phyloP scores from a whole-genome alignment of 1,284 basidiomycete species.

The Pholiota adiposa region DNA sequence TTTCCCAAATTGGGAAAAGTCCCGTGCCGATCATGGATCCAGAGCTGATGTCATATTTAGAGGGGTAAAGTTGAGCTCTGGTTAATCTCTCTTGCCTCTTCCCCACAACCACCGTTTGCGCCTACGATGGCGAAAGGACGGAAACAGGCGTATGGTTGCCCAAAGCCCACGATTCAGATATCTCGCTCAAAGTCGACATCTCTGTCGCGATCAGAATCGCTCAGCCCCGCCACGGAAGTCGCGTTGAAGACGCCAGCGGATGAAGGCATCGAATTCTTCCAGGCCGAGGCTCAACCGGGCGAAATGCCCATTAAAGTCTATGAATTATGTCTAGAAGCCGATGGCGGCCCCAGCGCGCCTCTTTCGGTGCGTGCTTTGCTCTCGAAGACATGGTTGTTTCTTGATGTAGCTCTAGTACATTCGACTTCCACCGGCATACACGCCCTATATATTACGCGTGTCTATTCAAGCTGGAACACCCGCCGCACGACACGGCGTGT shows the following conservation, averaged over 20 bases:
- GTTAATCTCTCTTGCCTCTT: neutral
- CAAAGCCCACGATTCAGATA: conserved; percentile 30
- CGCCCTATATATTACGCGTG: conserved; percentile 88
- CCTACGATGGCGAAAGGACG: conserved; percentile 30
- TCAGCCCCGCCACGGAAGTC: conserved; percentile 28
- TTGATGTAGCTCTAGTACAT: conserved; percentile 69
- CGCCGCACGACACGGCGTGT: conserved; percentile 85
- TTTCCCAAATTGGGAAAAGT: neutral
- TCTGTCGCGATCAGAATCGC: conserved; percentile 1
- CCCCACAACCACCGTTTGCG: neutral
- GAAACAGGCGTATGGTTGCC: conserved; percentile 22
- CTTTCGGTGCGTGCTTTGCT: conserved; percentile 65
- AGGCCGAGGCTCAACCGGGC: conserved; percentile 54
- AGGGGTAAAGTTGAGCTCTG: neutral
- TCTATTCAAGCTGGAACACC: conserved; percentile 89
- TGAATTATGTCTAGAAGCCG: conserved; percentile 82
- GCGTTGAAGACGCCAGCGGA: conserved; percentile 90
- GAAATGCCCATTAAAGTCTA: conserved; percentile 80
- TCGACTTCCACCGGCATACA: conserved; percentile 89
- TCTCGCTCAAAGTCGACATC: conserved; percentile 23
- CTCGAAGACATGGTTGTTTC: conserved; percentile 1
- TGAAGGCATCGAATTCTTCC: conserved; percentile 89
- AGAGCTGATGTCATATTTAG: neutral
- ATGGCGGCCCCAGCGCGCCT: conserved; percentile 87
- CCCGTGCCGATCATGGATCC: neutral